Evolutionary conservation across 352 stramenopile genomes (phyloP), one percentile per base, ranked within the genome.

Genomic region (Phytophthora rubi): DNA sequence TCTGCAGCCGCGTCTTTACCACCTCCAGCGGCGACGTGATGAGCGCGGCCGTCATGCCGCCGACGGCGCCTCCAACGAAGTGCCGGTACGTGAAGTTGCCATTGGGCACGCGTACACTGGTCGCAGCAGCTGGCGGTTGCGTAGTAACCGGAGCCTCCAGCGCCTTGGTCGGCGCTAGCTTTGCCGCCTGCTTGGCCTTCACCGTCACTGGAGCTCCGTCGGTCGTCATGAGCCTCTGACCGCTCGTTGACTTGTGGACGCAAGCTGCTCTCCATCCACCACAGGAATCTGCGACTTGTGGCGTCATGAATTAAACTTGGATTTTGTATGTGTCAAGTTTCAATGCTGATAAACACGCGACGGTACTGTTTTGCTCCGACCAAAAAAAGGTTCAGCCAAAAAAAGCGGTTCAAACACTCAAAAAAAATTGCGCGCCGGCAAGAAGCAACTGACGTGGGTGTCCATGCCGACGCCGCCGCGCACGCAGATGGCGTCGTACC

Each of bases 1-100:
- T 93, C 71, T 96, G 88, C 69, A 96, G 68, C 8, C 88, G 85
- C 59, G 88, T 96, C 83, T 94, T 94, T 52, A 96, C 86, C 2
- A 96, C 84, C 59, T 96, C 88, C 30, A 96, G 71, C 16, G 88
- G 88, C 33, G 86, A 96, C 57, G 88, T 96, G 72, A 96, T 82
- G 52, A 94, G 76, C 26, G 88, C 88, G 16, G 88, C 86, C 16
- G 81, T 87, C 85, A 96, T 96, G 53, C 88, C 88, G 32, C 88
- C 88, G 18, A 96, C 44, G 7, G 85, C 88, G n/a, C 88, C 88
- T 13, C 83, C 88, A 12, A 88, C 47, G 55, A 96, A 96, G 66
- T 93, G 85, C 16, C 77, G 73, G 62, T 90, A 89, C 16, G 77
- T 75, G 65, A 80, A 80, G 32, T n/a, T 60, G 44, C 53, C 62